Evolutionary conservation across 352 stramenopile species (phyloP).

Genomic region (Phytophthora boehmeriae): DNA sequence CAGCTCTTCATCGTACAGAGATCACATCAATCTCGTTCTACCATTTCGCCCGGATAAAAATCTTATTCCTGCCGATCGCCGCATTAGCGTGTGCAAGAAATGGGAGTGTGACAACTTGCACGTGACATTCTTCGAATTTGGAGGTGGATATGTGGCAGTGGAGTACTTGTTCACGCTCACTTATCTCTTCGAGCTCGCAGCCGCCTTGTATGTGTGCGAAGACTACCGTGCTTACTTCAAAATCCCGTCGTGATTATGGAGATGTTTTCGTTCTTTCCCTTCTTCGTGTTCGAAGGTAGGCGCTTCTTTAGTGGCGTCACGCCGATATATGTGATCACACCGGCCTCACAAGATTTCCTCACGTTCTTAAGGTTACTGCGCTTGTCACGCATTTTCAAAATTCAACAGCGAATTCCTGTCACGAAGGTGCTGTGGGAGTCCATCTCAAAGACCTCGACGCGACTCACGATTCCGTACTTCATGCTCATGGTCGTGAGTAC

Average conservation of each 20-base stretch:
- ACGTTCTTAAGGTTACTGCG: constrained; percentile 65
- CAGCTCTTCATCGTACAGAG: constrained; percentile 17
- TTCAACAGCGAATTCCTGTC: constrained; percentile 80
- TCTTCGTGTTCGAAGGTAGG: constrained; percentile 61
- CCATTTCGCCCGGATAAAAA: constrained; percentile 58
- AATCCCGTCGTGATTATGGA: constrained; percentile 69
- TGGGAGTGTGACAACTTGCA: constrained; percentile 80
- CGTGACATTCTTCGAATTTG: constrained; percentile 76
- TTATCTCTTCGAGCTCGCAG: constrained; percentile 62
- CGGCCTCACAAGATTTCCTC: constrained; percentile 63
- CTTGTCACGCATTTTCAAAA: constrained; percentile 79
- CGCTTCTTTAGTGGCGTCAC: constrained; percentile 36
- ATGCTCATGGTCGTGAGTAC: constrained; percentile 80
- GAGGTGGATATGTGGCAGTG: constrained; percentile 48
- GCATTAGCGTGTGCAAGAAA: constrained; percentile 67
- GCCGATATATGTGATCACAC: constrained; percentile 72
- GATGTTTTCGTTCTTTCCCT: constrained; percentile 71
- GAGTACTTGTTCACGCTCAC: constrained; percentile 78
- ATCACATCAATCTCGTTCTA: constrained; percentile 42
- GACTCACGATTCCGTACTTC: constrained; percentile 79
- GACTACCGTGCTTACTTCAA: constrained; percentile 57
- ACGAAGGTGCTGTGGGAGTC: constrained; percentile 79
- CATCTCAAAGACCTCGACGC: constrained; percentile 81
- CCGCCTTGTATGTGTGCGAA: constrained; percentile 44
- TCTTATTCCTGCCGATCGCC: constrained; percentile 40